Percentiles rank a stretch among this genome's conserved stretches.
These are phyloP conservation scores for Chytridiales sp. DNA, from an alignment of 371 early-diverging fungal species.

Conservation along the genomic window DNA sequence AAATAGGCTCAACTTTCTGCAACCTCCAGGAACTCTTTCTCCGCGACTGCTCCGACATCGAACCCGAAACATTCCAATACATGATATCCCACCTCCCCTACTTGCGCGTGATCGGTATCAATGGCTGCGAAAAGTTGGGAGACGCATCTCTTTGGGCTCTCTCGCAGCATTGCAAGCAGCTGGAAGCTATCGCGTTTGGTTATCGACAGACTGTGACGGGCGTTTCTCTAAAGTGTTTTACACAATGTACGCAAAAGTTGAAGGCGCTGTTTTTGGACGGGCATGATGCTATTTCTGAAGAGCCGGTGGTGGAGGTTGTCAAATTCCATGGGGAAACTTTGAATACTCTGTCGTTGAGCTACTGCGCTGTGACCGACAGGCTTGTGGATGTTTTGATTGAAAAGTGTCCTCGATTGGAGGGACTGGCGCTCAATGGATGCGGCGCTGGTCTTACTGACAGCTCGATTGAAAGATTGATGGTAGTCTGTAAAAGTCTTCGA, in stretches of 20 bases:
- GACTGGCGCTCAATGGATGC: conserved; percentile 21
- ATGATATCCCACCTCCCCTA: conserved; percentile 13
- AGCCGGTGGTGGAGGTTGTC: conserved; percentile 4
- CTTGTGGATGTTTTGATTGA: conserved; percentile 6
- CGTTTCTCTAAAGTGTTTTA: not conserved
- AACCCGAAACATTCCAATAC: not conserved
- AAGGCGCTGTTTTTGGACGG: conserved; percentile 22
- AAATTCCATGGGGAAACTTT: conserved; percentile 1
- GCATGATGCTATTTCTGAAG: conserved; percentile 11
- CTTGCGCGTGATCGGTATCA: conserved; percentile 16
- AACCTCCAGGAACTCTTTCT: conserved; percentile 20
- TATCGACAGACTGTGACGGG: conserved; percentile 15
- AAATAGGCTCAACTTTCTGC: not conserved
- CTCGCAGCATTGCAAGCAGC: not conserved
- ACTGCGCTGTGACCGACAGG: conserved; percentile 16
- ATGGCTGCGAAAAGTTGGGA: conserved; percentile 18
- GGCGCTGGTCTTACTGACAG: conserved; percentile 11
- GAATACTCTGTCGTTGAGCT: conserved; percentile 8
- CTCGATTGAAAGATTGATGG: conserved; percentile 1
- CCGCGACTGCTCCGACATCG: conserved; percentile 11
- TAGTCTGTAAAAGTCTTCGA: conserved; percentile 9
- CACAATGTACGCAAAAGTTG: not conserved
- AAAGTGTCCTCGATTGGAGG: not conserved
- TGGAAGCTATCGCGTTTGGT: conserved; percentile 25
- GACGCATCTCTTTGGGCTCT: conserved; percentile 11